Conservation (phyloP, 352 stramenopile species). For the Globisporangium sylvaticum region DNA sequence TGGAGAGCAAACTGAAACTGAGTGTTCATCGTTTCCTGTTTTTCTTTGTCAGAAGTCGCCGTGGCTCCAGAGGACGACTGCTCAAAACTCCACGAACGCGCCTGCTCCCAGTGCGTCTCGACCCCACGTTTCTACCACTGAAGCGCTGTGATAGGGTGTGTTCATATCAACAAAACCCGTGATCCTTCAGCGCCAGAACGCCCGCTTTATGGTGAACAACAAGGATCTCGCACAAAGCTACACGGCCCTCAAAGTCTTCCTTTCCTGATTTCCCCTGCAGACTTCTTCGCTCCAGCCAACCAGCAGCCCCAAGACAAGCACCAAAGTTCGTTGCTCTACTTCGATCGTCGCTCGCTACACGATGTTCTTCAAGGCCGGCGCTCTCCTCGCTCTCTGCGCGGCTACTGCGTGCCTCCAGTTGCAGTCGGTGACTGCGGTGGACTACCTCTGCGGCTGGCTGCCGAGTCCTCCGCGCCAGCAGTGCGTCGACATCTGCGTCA, state of each 20-base stretch:
- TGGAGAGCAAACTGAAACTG: too few species aligned
- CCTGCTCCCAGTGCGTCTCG: background rate
- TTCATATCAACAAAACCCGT: too few species aligned
- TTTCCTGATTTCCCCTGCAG: background rate
- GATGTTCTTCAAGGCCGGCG: slow-evolving; percentile 9
- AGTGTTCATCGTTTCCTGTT: too few species aligned
- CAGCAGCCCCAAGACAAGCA: background rate
- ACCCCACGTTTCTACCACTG: background rate
- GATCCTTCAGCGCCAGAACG: background rate
- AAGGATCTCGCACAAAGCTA: background rate
- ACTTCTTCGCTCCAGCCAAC: background rate
- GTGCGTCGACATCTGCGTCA: slow-evolving; percentile 75
- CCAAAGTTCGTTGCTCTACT: background rate
- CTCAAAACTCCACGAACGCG: background rate
- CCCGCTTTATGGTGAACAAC: background rate
- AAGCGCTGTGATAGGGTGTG: too few species aligned
- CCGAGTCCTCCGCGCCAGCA: slow-evolving; percentile 31
- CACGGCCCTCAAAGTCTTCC: background rate
- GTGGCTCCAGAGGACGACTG: background rate
- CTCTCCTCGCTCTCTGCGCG: slow-evolving; percentile 4
- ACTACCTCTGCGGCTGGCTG: slow-evolving; percentile 64
- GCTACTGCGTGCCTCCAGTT: background rate
- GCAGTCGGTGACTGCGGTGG: slow-evolving; percentile 18
- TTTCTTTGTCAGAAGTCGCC: background rate
- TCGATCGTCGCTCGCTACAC: background rate